These are phyloP conservation scores for Evansstolkia leycettana DNA, from an alignment of 495 filamentous ascomycete species.

Conservation along the genomic window DNA sequence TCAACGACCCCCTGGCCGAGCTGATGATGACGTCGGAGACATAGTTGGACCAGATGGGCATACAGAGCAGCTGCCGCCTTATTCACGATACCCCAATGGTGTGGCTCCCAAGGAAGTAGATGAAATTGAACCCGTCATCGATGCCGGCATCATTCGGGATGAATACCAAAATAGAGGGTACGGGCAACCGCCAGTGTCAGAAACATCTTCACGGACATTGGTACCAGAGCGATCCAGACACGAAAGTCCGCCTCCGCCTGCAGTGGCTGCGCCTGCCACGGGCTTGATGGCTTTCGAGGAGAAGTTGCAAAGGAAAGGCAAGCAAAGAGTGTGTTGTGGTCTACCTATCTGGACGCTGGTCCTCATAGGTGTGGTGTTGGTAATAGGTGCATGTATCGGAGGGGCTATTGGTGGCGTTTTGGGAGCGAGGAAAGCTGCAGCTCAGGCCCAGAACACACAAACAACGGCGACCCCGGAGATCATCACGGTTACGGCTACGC, in stretches of 20 bases:
- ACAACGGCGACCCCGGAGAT: constrained; percentile 22
- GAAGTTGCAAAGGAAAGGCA: constrained; percentile 44
- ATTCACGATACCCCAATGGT: constrained; percentile 65
- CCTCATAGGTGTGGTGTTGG: constrained; percentile 40
- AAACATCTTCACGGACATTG: constrained; percentile 31
- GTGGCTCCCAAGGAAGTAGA: constrained; percentile 25
- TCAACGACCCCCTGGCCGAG: constrained; percentile 58
- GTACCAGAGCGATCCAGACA: constrained; percentile 8
- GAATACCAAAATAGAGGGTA: constrained; percentile 12
- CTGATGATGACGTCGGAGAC: constrained; percentile 74
- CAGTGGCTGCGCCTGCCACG: constrained; percentile 9
- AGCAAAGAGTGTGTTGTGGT: constrained; percentile 47
- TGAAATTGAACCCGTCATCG: constrained; percentile 10
- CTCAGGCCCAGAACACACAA: constrained; percentile 8
- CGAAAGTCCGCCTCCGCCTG: neutral
- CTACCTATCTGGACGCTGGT: constrained; percentile 58
- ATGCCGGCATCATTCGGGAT: constrained; percentile 12
- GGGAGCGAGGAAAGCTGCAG: constrained; percentile 27
- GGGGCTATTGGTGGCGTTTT: constrained; percentile 50
- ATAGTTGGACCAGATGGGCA: constrained; percentile 85
- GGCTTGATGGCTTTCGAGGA: constrained; percentile 38
- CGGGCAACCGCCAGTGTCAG: constrained; percentile 24
- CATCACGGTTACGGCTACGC: constrained; percentile 39
- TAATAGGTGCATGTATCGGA: constrained; percentile 42
- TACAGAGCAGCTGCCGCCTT: constrained; percentile 81